phyloP scores from a whole-genome alignment of 2,329 filamentous ascomycete genomes.

The Neospermospora avenae region DNA sequence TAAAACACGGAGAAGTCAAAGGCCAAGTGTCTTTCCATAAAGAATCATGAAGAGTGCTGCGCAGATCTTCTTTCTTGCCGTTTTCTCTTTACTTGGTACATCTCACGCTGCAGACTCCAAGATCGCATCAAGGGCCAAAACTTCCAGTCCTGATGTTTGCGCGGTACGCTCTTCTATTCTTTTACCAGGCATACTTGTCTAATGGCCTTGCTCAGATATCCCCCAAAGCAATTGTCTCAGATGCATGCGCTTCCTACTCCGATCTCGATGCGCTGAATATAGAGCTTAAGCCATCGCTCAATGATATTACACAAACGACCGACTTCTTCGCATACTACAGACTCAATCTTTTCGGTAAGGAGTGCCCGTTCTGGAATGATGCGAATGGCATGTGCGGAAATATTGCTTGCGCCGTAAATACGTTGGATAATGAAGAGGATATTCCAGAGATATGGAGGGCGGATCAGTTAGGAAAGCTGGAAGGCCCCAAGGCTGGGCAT shows the following conservation, averaged over 20 bases:
- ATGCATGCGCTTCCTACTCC: slow-evolving; percentile 91
- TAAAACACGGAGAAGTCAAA: slow-evolving; percentile 15
- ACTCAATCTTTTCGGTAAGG: slow-evolving; percentile 89
- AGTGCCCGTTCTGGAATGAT: slow-evolving; percentile 95
- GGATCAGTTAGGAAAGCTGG: slow-evolving; percentile 85
- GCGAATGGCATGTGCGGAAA: slow-evolving; percentile 94
- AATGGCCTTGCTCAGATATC: slow-evolving; percentile 63
- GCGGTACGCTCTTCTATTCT: slow-evolving; percentile 36
- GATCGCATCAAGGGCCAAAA: slow-evolving; percentile 38
- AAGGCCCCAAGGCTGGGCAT: slow-evolving; percentile 87
- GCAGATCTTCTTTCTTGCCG: slow-evolving; percentile 57
- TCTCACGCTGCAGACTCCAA: slow-evolving; percentile 40
- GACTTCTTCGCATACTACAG: slow-evolving; percentile 99
- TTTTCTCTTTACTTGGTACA: slow-evolving; percentile 54
- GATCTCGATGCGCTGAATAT: slow-evolving; percentile 83
- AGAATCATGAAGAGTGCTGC: slow-evolving; percentile 49
- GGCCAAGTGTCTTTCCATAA: slow-evolving; percentile 23
- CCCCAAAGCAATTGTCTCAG: slow-evolving; percentile 82
- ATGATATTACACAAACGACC: slow-evolving; percentile 78
- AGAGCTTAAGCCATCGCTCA: slow-evolving; percentile 70
- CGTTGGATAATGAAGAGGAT: slow-evolving; percentile 90
- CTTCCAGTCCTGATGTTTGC: slow-evolving; percentile 37
- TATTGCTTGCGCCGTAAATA: slow-evolving; percentile 93
- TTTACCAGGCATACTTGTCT: slow-evolving; percentile 32
- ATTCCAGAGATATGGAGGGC: slow-evolving; percentile 90